Conservation (phyloP, 83 land plant species). For the Larix sibirica region DNA sequence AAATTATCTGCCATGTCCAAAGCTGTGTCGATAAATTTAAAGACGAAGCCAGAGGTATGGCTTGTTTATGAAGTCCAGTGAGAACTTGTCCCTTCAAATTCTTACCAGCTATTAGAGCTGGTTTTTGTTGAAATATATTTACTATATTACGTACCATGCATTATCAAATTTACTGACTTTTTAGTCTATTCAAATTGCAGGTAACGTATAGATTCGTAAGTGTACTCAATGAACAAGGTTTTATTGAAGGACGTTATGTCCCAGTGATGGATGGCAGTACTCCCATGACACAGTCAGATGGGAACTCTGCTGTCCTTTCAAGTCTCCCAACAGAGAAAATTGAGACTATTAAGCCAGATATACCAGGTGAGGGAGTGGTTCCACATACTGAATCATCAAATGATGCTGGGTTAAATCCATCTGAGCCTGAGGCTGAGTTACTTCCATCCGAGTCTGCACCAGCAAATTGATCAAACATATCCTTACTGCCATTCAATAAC, state of each 20-base stretch:
- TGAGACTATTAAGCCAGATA: not conserved
- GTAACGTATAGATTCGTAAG: slow-evolving; percentile 46
- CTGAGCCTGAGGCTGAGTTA: slow-evolving; percentile 4
- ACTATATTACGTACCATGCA: not conserved
- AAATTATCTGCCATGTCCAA: slow-evolving; percentile 41
- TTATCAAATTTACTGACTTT: not conserved
- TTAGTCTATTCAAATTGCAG: slow-evolving; percentile 16
- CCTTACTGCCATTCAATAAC: not conserved
- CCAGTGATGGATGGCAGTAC: slow-evolving; percentile 23
- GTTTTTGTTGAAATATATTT: not conserved
- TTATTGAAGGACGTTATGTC: slow-evolving; percentile 49
- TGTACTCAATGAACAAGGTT: slow-evolving; percentile 49
- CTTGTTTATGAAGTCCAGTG: not conserved
- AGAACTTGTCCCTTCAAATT: not conserved
- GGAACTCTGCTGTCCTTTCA: not conserved
- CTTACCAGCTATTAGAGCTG: not conserved
- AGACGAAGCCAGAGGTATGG: slow-evolving; percentile 16
- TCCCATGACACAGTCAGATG: slow-evolving; percentile 4
- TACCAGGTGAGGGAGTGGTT: not conserved
- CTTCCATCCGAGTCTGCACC: slow-evolving; percentile 1
- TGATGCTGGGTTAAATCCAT: not conserved
- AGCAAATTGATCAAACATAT: not conserved
- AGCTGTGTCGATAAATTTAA: slow-evolving; percentile 3
- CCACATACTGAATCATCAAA: not conserved
- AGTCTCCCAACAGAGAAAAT: not conserved